Conservation (phyloP, 768 basidiomycete genomes). For the Plicaturopsis crispa region DNA sequence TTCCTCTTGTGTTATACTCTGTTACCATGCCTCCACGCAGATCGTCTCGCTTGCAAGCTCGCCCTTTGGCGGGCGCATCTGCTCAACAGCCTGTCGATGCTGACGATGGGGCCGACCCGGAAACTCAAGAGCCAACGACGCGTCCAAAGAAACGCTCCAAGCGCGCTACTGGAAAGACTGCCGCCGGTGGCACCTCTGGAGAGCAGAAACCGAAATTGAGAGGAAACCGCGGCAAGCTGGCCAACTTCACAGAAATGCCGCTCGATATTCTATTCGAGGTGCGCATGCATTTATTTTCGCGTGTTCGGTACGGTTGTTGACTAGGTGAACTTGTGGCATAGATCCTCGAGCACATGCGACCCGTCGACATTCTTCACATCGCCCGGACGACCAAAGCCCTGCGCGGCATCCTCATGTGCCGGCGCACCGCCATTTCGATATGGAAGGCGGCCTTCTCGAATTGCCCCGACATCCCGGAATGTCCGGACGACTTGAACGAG, state of each 20-base stretch:
- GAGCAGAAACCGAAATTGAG: conserved; percentile 1
- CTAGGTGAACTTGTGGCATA: no score
- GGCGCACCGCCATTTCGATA: conserved; percentile 12
- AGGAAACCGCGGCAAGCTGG: conserved; percentile 5
- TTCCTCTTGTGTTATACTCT: no score
- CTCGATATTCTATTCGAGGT: conserved; percentile 9
- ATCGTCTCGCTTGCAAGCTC: no score
- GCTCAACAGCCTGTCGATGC: no score
- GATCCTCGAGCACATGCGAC: conserved; percentile 14
- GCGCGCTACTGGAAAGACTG: no score
- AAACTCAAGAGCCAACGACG: no score
- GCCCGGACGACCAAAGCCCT: conserved; percentile 15
- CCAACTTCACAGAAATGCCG: conserved; percentile 2
- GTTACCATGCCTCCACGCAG: no score
- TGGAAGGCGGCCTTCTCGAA: conserved; percentile 17
- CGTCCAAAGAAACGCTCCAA: no score
- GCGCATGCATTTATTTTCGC: neutral
- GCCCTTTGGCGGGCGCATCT: no score
- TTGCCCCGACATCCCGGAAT: conserved; percentile 8
- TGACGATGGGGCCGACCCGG: no score
- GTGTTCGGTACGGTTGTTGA: no score
- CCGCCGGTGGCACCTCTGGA: no score
- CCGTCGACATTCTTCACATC: conserved; percentile 13
- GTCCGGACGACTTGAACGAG: conserved; percentile 11
- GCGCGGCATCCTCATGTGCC: conserved; percentile 12